phyloP scores from a whole-genome alignment of 805 yeast genomes.

The Cyberlindnera japonica region DNA sequence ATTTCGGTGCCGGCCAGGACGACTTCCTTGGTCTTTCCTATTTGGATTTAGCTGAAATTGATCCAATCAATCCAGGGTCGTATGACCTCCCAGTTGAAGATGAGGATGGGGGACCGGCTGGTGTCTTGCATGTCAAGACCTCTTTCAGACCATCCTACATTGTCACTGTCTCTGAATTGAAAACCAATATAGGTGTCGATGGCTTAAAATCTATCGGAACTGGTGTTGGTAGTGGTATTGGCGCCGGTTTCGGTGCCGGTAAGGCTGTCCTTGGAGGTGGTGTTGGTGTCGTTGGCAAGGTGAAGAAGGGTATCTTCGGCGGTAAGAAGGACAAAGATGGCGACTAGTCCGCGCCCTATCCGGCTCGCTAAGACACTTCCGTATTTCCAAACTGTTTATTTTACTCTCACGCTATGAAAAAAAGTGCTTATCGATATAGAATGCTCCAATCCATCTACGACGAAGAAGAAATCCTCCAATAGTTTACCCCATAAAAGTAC shows the following conservation, averaged over 20 bases:
- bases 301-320: conserved; percentile 40
- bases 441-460: too few relatives aligned
- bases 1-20: conserved; percentile 81
- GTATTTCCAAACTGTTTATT: too few relatives aligned
- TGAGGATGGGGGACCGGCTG: conserved; percentile 45
- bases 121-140: conserved; percentile 56
- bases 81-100: conserved; percentile 47
- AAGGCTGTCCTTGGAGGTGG: conserved; percentile 42
- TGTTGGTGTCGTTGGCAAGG: conserved; percentile 41
- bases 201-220: conserved; percentile 51
- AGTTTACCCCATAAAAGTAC: too few relatives aligned
- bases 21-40: conserved; percentile 71
- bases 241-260: conserved; percentile 41
- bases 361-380: too few relatives aligned
- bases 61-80: conserved; percentile 51
- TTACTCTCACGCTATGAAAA: too few relatives aligned
- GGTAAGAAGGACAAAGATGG: conserved; percentile 17
- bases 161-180: conserved; percentile 37
- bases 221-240: conserved; percentile 34
- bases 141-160: conserved; percentile 72
- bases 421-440: too few relatives aligned
- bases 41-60: conserved; percentile 55
- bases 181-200: conserved; percentile 37
- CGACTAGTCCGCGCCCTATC: too few relatives aligned
- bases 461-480: too few relatives aligned